phyloP scores from a whole-genome alignment of 2,329 filamentous ascomycete species.

The Fusarium sp. region DNA sequence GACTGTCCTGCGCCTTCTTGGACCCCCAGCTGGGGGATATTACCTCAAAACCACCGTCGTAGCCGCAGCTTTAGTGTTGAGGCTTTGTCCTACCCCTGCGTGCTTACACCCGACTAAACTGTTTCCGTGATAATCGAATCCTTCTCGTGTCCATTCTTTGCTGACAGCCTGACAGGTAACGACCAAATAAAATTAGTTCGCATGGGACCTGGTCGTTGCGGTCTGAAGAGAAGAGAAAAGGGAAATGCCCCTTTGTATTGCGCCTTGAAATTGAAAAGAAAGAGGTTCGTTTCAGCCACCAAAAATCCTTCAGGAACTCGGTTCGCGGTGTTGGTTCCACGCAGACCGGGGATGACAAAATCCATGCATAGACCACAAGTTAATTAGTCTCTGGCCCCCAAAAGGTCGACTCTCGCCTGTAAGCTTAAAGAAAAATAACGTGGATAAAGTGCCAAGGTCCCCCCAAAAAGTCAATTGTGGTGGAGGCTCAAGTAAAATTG shows the following conservation, averaged over 20 bases:
- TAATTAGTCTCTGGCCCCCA: not conserved
- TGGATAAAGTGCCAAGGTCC: not conserved
- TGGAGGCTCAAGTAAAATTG: conserved; percentile 4
- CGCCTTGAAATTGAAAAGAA: conserved; percentile 4
- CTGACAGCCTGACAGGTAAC: not conserved
- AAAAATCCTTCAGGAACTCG: not conserved
- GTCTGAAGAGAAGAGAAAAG: not conserved
- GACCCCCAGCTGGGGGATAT: not conserved
- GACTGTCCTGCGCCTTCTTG: conserved; percentile 6
- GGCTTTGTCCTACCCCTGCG: conserved; percentile 10
- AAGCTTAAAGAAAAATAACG: not conserved
- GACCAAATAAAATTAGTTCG: not conserved
- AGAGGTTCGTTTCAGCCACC: not conserved
- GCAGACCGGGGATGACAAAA: not conserved
- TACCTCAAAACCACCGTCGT: not conserved
- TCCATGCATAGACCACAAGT: not conserved
- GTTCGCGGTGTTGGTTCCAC: not conserved
- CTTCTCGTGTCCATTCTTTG: conserved; percentile 1
- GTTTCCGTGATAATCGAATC: not conserved
- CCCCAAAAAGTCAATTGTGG: not conserved
- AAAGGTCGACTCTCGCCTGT: not conserved
- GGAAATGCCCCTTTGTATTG: not conserved
- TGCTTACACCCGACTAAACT: not conserved
- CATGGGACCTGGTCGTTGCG: not conserved
- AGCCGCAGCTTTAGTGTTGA: not conserved